Evolutionary conservation across 2,329 filamentous ascomycete species (phyloP), one percentile per base, ranked within the genome.

Genomic region (Davidsoniella eucalypti): DNA sequence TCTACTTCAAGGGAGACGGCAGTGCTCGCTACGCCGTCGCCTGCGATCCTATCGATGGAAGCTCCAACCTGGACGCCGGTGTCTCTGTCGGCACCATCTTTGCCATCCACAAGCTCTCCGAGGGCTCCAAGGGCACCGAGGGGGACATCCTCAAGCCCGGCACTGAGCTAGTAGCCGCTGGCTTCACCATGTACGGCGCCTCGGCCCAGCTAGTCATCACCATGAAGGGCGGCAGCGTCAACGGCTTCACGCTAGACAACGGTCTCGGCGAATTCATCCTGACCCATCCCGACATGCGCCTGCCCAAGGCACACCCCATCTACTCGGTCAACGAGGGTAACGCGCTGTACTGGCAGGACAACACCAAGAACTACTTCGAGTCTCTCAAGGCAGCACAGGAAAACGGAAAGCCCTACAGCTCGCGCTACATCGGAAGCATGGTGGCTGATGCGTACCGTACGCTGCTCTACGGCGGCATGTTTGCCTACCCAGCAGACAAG

Each of bases 141-240:
- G 87, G 93, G 61, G 88, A 96, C 64, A 76, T 98, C 54, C 76
- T 96, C 54, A 81, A 80, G 66, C 84, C 92, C 1, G 92, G 92
- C 51, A 90, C 84, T 1, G 88, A 95, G 67, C 78, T 96, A 57
- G 77, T 96, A 17, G 90, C 92, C 36, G 82, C 86, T 18, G 92
- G 92, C n/a, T 98, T 98, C 75, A 98, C 92, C 67, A 98, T 98
- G 92, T 98, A 98, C 69, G 92, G 92, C 62, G 92, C 92, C 58
- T 95, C 88, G 2, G 81, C 92, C 3, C 90, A 96, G 70, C 75
- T 98, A 43, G 92, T 98, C 60, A 84, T 98, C 63, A 98, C 92
- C 58, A 95, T 96, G 87, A 85, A 83, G 67, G 86, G 81, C 57
- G 85, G 88, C 56, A 76, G 69, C 55, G 92, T 98, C 67, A 95